phyloP scores from a whole-genome alignment of 176 grass and related monocot species.

The Triticum monococcum region DNA sequence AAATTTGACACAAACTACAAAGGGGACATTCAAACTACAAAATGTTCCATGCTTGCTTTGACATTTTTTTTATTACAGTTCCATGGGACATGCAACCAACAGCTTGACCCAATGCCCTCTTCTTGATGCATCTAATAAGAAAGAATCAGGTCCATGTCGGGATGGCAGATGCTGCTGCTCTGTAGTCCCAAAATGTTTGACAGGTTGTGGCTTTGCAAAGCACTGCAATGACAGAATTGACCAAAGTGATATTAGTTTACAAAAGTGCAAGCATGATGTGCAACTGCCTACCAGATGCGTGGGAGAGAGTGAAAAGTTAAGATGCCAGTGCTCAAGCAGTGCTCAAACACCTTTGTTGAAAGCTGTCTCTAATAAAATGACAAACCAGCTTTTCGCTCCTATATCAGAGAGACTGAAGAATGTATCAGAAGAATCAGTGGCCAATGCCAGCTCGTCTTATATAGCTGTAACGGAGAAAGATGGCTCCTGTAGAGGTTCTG shows the following conservation, averaged over 20 bases:
- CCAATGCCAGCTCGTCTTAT: conserved; percentile 18
- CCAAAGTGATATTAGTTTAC: conserved; percentile 29
- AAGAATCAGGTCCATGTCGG: conserved; percentile 34
- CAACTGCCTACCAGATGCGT: conserved; percentile 41
- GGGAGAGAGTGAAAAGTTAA: conserved; percentile 45
- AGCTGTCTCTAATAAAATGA: conserved; percentile 50
- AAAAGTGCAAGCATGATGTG: conserved; percentile 21
- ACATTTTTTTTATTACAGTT: conserved; percentile 45
- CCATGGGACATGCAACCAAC: conserved; percentile 38
- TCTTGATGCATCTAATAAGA: conserved; percentile 41
- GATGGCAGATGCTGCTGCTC: conserved; percentile 50
- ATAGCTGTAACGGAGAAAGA: conserved; percentile 31
- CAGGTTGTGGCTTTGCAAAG: conserved; percentile 38
- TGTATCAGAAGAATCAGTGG: conserved; percentile 39
- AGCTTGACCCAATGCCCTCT: conserved; percentile 27
- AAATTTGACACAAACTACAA: no score
- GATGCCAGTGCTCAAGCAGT: conserved; percentile 53
- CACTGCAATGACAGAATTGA: conserved; percentile 37
- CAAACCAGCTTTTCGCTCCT: conserved; percentile 32
- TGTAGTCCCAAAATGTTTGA: conserved; percentile 42
- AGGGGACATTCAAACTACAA: no score
- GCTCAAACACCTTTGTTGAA: conserved; percentile 39
- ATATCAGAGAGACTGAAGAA: conserved; percentile 28
- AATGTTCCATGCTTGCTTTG: conserved; percentile 25
- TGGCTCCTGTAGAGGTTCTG: conserved; percentile 31